Evolutionary conservation across 257 asterid genomes (phyloP).

Genomic region (Lantana camara): DNA sequence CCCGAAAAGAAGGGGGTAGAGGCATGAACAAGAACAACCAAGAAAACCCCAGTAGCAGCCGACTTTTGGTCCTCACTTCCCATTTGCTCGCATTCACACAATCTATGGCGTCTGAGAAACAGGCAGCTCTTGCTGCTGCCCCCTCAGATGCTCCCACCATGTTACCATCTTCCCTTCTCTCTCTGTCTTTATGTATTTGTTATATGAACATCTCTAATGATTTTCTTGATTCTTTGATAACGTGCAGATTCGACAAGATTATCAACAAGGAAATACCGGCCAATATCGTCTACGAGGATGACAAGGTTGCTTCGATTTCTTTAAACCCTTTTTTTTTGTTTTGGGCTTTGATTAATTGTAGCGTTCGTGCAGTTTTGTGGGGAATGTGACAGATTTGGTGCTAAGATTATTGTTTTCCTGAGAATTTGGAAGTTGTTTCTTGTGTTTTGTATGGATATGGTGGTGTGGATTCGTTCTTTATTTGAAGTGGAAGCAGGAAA

Average conservation of each 20-base stretch:
- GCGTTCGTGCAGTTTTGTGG: background rate
- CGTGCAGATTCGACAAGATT: slow-evolving; percentile 87
- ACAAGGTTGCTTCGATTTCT: slow-evolving; percentile 46
- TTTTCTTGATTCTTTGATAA: slow-evolving; percentile 12
- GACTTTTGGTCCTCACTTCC: slow-evolving; percentile 46
- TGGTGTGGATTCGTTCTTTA: background rate
- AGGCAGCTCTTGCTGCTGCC: slow-evolving; percentile 78
- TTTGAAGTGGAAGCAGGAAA: background rate
- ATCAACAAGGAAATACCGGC: slow-evolving; percentile 86
- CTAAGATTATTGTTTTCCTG: background rate
- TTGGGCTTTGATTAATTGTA: background rate
- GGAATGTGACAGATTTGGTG: slow-evolving; percentile 7
- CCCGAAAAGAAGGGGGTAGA: background rate
- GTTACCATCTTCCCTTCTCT: slow-evolving; percentile 34
- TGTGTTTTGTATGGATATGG: slow-evolving; percentile 2
- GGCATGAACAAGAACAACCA: background rate
- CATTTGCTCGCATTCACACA: slow-evolving; percentile 28
- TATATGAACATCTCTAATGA: background rate
- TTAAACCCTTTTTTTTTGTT: background rate
- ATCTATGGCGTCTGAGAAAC: slow-evolving; percentile 88
- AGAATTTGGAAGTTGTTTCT: background rate
- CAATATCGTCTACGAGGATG: slow-evolving; percentile 82
- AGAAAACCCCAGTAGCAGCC: slow-evolving; percentile 41
- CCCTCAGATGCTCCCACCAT: slow-evolving; percentile 83
- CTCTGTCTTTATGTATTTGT: background rate